Conservation (phyloP, 208 protist species). For the Wallacemonas sp. region DNA sequence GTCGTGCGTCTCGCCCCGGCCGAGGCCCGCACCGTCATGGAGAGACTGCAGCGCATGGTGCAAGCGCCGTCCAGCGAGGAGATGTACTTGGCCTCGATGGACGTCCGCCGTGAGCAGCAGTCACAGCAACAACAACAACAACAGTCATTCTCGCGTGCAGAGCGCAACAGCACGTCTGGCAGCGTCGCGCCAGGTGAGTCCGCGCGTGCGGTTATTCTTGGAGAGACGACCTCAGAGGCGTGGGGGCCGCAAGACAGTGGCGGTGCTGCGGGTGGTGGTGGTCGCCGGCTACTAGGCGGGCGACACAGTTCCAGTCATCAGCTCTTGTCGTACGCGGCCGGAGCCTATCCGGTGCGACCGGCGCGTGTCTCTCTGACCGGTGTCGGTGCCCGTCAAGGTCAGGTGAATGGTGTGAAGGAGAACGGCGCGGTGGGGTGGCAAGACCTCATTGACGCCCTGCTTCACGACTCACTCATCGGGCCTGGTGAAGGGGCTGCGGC, state of each 20-base stretch:
- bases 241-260: neutral
- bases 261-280: no score
- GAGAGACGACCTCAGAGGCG: neutral
- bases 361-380: conserved; percentile 5
- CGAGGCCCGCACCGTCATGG: neutral
- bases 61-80: neutral
- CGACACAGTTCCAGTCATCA: neutral
- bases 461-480: neutral
- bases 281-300: neutral
- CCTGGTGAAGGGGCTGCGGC: neutral
- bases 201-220: neutral
- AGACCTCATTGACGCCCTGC: conserved; percentile 1
- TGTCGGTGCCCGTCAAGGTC: no score
- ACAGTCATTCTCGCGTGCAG: no score
- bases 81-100: conserved; percentile 2
- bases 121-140: no score
- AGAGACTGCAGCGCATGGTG: neutral
- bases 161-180: neutral
- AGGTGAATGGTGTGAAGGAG: no score
- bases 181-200: neutral
- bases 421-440: neutral
- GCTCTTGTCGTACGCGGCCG: conserved; percentile 19
- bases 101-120: no score
- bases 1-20: neutral
- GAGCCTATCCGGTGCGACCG: conserved; percentile 21